Evolutionary conservation across 495 filamentous ascomycete genomes (phyloP).

Genomic region (Xeromyces bisporus): DNA sequence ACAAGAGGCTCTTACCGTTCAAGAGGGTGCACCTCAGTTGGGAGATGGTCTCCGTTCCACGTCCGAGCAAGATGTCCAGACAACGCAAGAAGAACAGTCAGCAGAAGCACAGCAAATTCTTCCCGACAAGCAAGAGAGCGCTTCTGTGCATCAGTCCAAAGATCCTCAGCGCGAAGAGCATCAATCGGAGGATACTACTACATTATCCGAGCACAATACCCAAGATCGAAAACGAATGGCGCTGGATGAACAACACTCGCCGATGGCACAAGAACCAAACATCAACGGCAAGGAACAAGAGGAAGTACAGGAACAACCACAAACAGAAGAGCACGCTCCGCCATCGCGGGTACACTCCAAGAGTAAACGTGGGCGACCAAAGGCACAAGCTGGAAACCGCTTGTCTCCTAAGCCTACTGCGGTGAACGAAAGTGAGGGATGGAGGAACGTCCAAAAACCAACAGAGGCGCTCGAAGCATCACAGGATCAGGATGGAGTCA

Average conservation of each 20-base stretch:
- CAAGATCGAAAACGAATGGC: background rate
- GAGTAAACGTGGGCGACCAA: background rate
- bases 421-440: no score
- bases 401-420: no score
- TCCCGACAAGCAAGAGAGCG: background rate
- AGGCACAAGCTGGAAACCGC: background rate
- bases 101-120: no score
- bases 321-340: background rate
- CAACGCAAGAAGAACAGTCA: background rate
- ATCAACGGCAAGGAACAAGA: background rate
- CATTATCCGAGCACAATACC: no score
- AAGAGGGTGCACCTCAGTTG: background rate
- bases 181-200: background rate
- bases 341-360: background rate
- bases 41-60: background rate
- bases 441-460: background rate
- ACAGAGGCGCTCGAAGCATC: slow-evolving; percentile 2
- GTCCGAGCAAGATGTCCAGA: background rate
- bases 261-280: background rate
- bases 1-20: background rate
- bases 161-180: background rate
- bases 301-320: background rate
- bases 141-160: no score
- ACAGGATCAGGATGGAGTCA: slow-evolving; percentile 2
- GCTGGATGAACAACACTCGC: background rate